Conservation (phyloP, 768 basidiomycete genomes). For the Lanmaoa rubissima region DNA sequence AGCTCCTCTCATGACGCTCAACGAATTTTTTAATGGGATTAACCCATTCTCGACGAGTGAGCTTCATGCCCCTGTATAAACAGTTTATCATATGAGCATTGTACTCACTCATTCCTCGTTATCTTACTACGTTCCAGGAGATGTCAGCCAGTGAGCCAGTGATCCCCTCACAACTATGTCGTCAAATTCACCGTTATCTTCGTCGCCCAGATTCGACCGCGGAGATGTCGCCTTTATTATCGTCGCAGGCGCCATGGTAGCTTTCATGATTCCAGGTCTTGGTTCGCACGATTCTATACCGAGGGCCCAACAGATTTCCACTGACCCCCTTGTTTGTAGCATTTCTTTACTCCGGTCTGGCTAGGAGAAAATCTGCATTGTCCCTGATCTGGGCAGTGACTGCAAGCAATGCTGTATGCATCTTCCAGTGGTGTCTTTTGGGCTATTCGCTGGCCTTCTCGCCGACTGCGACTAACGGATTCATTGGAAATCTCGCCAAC, state of each 20-base stretch:
- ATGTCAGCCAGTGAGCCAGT: conserved; percentile 28
- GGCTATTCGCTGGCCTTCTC: conserved; percentile 87
- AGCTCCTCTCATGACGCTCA: conserved; percentile 10
- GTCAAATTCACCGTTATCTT: conserved; percentile 5
- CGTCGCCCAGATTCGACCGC: conserved; percentile 52
- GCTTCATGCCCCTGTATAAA: conserved; percentile 2
- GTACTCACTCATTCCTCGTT: conserved; percentile 4
- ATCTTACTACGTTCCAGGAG: conserved; percentile 18
- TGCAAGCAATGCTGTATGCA: conserved; percentile 70
- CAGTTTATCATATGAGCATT: not conserved
- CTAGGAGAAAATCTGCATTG: conserved; percentile 66
- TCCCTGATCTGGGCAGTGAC: conserved; percentile 75
- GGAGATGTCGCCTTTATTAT: conserved; percentile 75
- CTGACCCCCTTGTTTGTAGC: conserved; percentile 36
- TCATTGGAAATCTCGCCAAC: conserved; percentile 76
- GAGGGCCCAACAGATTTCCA: not conserved
- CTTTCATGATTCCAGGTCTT: conserved; percentile 76
- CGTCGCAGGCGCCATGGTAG: conserved; percentile 65
- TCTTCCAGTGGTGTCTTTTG: conserved; percentile 83
- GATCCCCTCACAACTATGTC: not conserved
- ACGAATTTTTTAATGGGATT: not conserved
- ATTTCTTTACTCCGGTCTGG: conserved; percentile 72
- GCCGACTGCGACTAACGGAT: conserved; percentile 67
- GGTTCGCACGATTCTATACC: conserved; percentile 37
- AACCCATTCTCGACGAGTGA: conserved; percentile 10